Base-by-base conservation (phyloP, 305 asterid species). In the Euphrasia arctica region DNA sequence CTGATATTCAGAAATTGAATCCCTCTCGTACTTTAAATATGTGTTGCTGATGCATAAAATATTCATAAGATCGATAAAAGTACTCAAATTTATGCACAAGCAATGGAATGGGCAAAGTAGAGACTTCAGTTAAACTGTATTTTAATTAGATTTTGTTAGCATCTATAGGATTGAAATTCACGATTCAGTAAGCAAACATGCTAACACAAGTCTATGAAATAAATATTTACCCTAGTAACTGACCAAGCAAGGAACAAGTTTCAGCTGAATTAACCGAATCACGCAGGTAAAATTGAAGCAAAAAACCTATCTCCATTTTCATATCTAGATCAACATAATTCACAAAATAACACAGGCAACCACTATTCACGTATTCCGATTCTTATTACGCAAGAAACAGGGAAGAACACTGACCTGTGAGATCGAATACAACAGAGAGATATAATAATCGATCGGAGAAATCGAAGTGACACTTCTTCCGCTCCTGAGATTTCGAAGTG, bases 371-470 rank as follows among this genome's bases (percentile, higher is more conserved):
- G 27, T 18, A 58, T 60, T 48, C 54, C 58, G 36, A 58, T 42
- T 67, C 34, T 15, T 29, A 60, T 34, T 6, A 52, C 47, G 60
- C 65, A 27, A n/a, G 1, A 9, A 39, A 47, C 10, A 42, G 9
- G 9, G 4, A 47, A 39, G 9, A 25, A 28, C 56, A 58, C 69
- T 31, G 41, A 68, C 66, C 74, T 67, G 31, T 11, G 39, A 61
- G 57, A 68, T 49, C 68, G 61, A 73, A 65, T 52, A 22, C 13
- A 13, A 32, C n/a, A 3, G 2, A 64, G 68, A 65, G 77, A 72
- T 76, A 72, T 61, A 70, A 65, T 63, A 28, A 50, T 60, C 62
- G 78, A 78, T 72, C 83, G 66, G 76, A 70, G 63, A n/a, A 31
- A 3, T 42, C 57, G 74, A 63, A 70, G 58, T 8, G 55, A 39